Conservation (phyloP, 2,329 filamentous ascomycete species). For the Diplocarpon rosae region DNA sequence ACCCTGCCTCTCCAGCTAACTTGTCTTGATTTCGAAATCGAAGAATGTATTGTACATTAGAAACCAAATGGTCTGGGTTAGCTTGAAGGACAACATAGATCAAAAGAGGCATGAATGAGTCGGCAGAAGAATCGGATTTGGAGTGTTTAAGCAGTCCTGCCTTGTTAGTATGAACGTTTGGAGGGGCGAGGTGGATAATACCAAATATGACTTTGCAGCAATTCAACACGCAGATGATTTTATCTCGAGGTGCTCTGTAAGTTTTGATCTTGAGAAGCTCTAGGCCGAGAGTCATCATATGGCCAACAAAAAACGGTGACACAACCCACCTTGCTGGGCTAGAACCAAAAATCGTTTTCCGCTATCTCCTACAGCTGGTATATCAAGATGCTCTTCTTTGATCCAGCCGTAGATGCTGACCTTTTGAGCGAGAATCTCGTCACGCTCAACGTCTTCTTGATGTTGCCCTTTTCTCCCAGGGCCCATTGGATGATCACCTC, state of each 20-base stretch:
- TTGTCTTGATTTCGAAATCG: slow-evolving; percentile 97
- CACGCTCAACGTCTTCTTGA: slow-evolving; percentile 93
- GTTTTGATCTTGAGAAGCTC: slow-evolving; percentile 94
- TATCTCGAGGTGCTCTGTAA: slow-evolving; percentile 93
- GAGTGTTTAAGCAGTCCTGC: slow-evolving; percentile 77
- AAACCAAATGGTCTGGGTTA: slow-evolving; percentile 90
- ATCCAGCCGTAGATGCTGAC: slow-evolving; percentile 97
- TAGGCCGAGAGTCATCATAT: slow-evolving; percentile 29
- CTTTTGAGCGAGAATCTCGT: slow-evolving; percentile 93
- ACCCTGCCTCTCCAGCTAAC: slow-evolving; percentile 91
- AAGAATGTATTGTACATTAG: slow-evolving; percentile 95
- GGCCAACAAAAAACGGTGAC: not conserved
- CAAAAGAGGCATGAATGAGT: slow-evolving; percentile 87
- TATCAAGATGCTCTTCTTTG: slow-evolving; percentile 84
- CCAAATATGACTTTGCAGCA: slow-evolving; percentile 99
- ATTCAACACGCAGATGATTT: slow-evolving; percentile 96
- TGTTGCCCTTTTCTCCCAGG: slow-evolving; percentile 89
- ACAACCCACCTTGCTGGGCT: slow-evolving; percentile 64
- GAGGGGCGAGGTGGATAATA: slow-evolving; percentile 50
- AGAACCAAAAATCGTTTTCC: slow-evolving; percentile 79
- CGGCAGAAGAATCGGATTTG: slow-evolving; percentile 87
- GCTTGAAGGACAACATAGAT: slow-evolving; percentile 94
- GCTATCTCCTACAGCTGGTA: slow-evolving; percentile 72
- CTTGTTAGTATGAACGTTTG: slow-evolving; percentile 13
- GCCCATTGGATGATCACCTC: slow-evolving; percentile 56